A percentile compares a stretch with the other conserved stretches of the same genome.
phyloP scores from a whole-genome alignment of 2,329 filamentous ascomycete species.

The Verticillium tricorpus region DNA sequence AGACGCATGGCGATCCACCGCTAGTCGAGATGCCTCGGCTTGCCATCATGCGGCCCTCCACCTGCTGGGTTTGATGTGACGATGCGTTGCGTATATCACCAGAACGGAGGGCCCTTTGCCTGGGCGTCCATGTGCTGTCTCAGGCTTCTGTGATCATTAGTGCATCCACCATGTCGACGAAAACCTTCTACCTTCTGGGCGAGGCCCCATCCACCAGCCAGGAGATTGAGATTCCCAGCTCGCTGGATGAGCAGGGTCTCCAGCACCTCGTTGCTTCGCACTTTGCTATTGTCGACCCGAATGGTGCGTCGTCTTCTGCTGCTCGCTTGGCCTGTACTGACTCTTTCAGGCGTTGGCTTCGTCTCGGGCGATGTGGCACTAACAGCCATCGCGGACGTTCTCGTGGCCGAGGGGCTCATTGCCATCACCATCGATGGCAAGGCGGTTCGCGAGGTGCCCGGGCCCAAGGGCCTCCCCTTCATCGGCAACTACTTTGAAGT shows the following conservation, averaged over 20 bases:
- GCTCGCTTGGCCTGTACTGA: not conserved
- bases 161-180: constrained; percentile 24
- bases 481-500: constrained; percentile 51
- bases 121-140: not conserved
- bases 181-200: constrained; percentile 37
- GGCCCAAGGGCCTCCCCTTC: constrained; percentile 41
- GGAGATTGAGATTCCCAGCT: constrained; percentile 30
- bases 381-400: constrained; percentile 27
- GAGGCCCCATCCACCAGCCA: constrained; percentile 29
- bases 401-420: constrained; percentile 26
- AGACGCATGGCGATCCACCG: not conserved
- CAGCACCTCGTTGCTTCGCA: constrained; percentile 34
- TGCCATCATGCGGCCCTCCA: not conserved
- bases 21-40: constrained; percentile 1
- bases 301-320: constrained; percentile 21
- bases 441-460: constrained; percentile 43
- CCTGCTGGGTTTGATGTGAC: not conserved
- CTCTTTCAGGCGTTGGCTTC: constrained; percentile 30
- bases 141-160: not conserved
- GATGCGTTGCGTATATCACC: not conserved
- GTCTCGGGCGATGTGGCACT: constrained; percentile 23
- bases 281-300: constrained; percentile 37
- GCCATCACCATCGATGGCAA: constrained; percentile 45
- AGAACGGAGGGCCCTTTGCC: not conserved
- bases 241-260: constrained; percentile 30